phyloP scores from a whole-genome alignment of 495 filamentous ascomycete genomes.

The Wilcoxina mikolae region DNA sequence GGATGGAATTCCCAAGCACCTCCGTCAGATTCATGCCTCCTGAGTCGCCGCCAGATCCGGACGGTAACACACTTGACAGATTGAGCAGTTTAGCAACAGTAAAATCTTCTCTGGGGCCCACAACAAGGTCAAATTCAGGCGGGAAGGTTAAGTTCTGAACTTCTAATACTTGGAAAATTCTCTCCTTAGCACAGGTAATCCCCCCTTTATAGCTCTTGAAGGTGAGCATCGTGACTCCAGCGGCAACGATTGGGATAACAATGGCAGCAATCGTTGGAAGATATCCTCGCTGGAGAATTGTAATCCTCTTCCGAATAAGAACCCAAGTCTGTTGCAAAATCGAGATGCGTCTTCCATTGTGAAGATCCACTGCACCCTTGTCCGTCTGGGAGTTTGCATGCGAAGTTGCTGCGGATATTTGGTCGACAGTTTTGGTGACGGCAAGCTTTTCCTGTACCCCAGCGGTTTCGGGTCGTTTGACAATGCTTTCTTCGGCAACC shows the following conservation, averaged over 20 bases:
- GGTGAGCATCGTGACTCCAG: slow-evolving; percentile 59
- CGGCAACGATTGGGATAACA: slow-evolving; percentile 57
- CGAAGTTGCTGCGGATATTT: slow-evolving; percentile 18
- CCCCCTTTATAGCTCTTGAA: slow-evolving; percentile 45
- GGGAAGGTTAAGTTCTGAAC: background rate
- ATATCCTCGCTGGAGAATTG: slow-evolving; percentile 60
- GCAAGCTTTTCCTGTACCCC: background rate
- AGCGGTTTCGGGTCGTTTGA: slow-evolving; percentile 25
- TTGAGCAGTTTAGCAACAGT: background rate
- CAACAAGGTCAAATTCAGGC: background rate
- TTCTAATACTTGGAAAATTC: too few species aligned
- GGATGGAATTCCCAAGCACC: background rate
- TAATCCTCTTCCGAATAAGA: slow-evolving; percentile 60
- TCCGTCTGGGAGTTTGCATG: slow-evolving; percentile 13
- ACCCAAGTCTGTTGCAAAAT: slow-evolving; percentile 52
- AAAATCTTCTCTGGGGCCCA: background rate
- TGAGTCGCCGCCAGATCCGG: background rate
- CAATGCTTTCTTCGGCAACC: slow-evolving; percentile 54
- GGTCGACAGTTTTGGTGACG: slow-evolving; percentile 1
- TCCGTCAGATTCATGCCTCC: background rate
- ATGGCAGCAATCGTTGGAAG: slow-evolving; percentile 58
- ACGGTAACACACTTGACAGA: background rate
- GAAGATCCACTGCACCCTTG: slow-evolving; percentile 38
- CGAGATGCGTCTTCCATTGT: slow-evolving; percentile 50
- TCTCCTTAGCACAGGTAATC: too few species aligned